Percentiles rank a stretch among this genome's conserved stretches.
phyloP scores from a whole-genome alignment of 2,329 filamentous ascomycete species.

The Aspergillus ochraceus region DNA sequence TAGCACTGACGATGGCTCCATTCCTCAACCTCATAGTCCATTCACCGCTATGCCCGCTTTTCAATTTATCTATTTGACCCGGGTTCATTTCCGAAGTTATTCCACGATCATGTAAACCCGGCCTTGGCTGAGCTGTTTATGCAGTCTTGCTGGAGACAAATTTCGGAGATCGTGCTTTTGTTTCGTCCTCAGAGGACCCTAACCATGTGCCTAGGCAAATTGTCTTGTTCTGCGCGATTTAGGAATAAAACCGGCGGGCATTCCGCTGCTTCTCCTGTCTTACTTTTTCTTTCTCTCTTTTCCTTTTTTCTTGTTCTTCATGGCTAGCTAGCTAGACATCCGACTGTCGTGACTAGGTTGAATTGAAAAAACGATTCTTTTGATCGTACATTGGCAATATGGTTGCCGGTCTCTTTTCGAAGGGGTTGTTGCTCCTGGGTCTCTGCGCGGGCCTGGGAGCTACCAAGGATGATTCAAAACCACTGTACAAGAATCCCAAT shows the following conservation, averaged over 20 bases:
- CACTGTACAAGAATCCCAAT: conserved; percentile 62
- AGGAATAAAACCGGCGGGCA: background rate
- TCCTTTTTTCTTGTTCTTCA: too few relatives aligned
- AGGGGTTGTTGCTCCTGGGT: conserved; percentile 28
- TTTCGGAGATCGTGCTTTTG: too few relatives aligned
- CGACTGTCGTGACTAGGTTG: background rate
- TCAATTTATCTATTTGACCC: background rate
- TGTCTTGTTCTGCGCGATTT: background rate
- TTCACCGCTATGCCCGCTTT: background rate
- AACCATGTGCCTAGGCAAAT: background rate
- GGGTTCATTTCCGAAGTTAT: conserved; percentile 3
- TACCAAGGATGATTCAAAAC: conserved; percentile 20
- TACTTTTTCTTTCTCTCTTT: background rate
- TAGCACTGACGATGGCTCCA: background rate
- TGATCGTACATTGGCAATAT: conserved; percentile 1
- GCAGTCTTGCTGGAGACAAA: background rate
- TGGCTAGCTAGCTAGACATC: background rate
- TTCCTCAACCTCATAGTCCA: background rate
- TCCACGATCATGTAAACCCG: background rate
- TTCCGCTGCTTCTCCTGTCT: background rate
- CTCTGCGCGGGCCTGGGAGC: conserved; percentile 20
- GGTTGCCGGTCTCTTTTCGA: conserved; percentile 19
- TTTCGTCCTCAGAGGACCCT: background rate
- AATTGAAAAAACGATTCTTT: background rate
- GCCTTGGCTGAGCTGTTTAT: background rate